phyloP scores from a whole-genome alignment of 352 stramenopile species.

The Globisporangium camurandrum region DNA sequence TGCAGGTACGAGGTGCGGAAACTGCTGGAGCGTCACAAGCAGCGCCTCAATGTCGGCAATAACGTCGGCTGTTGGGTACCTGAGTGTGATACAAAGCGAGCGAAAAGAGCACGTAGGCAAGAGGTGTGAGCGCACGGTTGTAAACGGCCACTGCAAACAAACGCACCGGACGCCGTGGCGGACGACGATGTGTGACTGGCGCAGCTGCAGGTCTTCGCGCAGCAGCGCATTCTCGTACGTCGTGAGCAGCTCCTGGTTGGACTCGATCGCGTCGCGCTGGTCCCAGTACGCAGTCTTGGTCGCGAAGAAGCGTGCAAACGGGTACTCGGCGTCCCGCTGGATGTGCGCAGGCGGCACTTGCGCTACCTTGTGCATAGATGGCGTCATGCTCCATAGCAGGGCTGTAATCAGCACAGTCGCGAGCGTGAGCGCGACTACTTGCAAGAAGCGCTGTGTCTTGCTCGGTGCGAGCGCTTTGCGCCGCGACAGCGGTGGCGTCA shows the following conservation, averaged over 20 bases:
- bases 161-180: constrained; percentile 55
- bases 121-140: neutral
- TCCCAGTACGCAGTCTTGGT: constrained; percentile 57
- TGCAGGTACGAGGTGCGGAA: constrained; percentile 22
- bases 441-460: constrained; percentile 11
- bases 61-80: constrained; percentile 46
- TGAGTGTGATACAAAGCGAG: constrained; percentile 3
- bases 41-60: constrained; percentile 42
- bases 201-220: constrained; percentile 32
- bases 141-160: neutral
- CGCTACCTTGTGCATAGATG: neutral
- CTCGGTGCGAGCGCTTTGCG: constrained; percentile 1
- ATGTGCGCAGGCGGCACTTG: constrained; percentile 7
- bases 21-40: constrained; percentile 31
- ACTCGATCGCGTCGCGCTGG: constrained; percentile 20
- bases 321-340: constrained; percentile 10
- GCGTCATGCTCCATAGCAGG: constrained; percentile 15
- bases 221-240: constrained; percentile 16
- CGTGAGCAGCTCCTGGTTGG: constrained; percentile 18
- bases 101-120: neutral
- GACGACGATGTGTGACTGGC: constrained; percentile 52
- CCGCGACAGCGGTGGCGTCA: constrained; percentile 1
- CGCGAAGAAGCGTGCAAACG: constrained; percentile 29
- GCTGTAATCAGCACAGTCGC: constrained; percentile 9
- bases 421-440: constrained; percentile 7